Percentiles rank a stretch among this genome's conserved stretches.
Conservation (phyloP, 257 asterid species). For the Knoxia roxburghii region DNA sequence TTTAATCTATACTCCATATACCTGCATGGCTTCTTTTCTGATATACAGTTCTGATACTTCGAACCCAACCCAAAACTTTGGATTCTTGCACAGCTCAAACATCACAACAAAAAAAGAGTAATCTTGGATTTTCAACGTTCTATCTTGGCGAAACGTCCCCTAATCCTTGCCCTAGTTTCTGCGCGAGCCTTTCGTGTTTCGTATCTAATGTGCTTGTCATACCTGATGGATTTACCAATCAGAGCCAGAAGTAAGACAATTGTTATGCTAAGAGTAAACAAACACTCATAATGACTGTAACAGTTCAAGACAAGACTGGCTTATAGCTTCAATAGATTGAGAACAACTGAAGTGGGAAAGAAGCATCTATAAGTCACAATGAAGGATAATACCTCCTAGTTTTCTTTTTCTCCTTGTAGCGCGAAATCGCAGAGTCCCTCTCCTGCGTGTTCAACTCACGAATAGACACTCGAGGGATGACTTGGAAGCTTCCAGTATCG, state of each 20-base stretch:
- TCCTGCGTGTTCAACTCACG: slow-evolving; percentile 76
- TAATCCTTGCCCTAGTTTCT: slow-evolving; percentile 74
- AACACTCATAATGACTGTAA: background rate
- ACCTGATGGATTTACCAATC: slow-evolving; percentile 36
- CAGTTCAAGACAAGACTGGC: background rate
- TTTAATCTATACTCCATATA: too few relatives aligned
- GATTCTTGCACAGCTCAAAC: background rate
- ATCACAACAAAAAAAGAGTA: slow-evolving; percentile 4
- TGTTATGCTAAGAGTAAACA: background rate
- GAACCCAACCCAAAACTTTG: background rate
- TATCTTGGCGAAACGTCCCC: slow-evolving; percentile 92
- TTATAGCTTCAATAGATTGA: background rate
- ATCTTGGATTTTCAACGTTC: slow-evolving; percentile 28
- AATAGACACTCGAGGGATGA: slow-evolving; percentile 29
- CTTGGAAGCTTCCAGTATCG: slow-evolving; percentile 17
- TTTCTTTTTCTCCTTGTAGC: slow-evolving; percentile 90
- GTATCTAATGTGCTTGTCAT: slow-evolving; percentile 80
- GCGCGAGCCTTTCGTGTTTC: slow-evolving; percentile 89
- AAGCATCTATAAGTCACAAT: background rate
- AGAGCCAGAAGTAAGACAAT: background rate
- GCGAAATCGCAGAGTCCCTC: slow-evolving; percentile 72
- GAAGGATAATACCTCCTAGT: slow-evolving; percentile 81
- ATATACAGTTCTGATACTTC: too few relatives aligned
- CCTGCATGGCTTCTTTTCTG: too few relatives aligned
- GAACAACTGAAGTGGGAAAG: background rate